These are phyloP conservation scores for Fusarium pseudocircinatum DNA, from an alignment of 2,329 filamentous ascomycete genomes.

Conservation along the genomic window DNA sequence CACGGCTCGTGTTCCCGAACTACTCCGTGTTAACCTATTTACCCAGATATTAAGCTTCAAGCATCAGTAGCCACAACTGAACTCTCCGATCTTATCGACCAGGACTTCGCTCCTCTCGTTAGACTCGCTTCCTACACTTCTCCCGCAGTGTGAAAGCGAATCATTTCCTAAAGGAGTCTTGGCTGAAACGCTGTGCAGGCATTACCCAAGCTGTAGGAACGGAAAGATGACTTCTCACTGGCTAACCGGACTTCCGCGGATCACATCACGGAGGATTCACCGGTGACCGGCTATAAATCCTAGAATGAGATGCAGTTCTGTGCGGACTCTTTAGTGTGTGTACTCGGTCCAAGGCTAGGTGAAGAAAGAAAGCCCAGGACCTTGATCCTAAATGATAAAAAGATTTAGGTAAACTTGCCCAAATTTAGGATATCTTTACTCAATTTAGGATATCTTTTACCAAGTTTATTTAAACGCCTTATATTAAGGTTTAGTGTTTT, in stretches of 20 bases:
- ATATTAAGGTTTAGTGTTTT: no score
- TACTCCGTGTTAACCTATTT: not conserved
- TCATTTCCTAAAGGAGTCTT: not conserved
- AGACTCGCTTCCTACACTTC: not conserved
- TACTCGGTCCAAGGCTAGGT: not conserved
- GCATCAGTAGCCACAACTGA: not conserved
- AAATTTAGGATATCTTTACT: no score
- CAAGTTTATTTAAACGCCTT: no score
- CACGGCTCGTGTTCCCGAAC: not conserved
- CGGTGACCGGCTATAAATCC: not conserved
- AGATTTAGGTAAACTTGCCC: no score
- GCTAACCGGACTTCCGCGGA: not conserved
- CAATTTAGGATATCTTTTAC: no score
- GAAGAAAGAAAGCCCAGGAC: no score
- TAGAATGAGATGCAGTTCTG: not conserved
- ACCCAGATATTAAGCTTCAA: not conserved
- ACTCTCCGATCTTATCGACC: not conserved
- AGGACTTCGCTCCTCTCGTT: not conserved
- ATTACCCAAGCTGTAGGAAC: not conserved
- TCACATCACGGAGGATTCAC: not conserved
- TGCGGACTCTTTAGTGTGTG: not conserved
- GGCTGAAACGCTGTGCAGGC: slow-evolving; percentile 9
- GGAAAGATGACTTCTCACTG: not conserved
- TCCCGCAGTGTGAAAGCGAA: not conserved
- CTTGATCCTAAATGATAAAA: no score